A percentile compares a stretch with the other conserved stretches of the same genome.
Evolutionary conservation across 2,329 filamentous ascomycete species (phyloP).

Genomic region (Zymoseptoria brevis): DNA sequence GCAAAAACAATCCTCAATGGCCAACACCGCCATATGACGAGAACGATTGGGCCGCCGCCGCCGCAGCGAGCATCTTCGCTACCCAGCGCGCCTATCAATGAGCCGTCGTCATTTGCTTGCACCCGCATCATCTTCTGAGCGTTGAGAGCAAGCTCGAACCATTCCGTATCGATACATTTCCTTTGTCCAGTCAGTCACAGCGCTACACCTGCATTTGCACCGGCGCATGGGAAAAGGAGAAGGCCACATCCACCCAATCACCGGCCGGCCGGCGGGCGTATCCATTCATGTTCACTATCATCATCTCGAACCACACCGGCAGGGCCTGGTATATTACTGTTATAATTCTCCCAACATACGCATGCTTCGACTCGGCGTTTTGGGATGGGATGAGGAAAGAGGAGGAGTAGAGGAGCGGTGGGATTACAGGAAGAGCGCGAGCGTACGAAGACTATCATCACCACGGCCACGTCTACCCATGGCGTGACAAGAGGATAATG

Average conservation of each 20-base stretch:
- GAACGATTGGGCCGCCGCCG: constrained; percentile 79
- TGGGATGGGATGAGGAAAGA: not conserved
- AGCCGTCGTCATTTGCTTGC: not conserved
- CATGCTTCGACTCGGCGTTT: not conserved
- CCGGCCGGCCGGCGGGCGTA: not conserved
- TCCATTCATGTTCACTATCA: not conserved
- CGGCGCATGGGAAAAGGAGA: not conserved
- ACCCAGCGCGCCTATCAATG: constrained; percentile 47
- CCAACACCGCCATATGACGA: constrained; percentile 94
- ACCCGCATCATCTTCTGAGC: not conserved
- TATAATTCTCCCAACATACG: not conserved
- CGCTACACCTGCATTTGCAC: not conserved
- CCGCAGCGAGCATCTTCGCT: constrained; percentile 73
- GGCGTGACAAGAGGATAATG: not conserved
- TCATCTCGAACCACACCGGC: not conserved
- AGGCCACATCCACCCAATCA: not conserved
- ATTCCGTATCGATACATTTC: constrained; percentile 5
- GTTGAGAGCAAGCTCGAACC: not conserved
- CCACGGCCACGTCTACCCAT: not conserved
- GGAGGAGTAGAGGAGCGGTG: not conserved
- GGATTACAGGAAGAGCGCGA: not conserved
- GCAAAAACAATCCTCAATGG: constrained; percentile 61
- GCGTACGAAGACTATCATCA: not conserved
- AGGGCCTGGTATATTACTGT: not conserved
- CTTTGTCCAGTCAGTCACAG: constrained; percentile 7